Conservation (phyloP, 73 alveolate species). For the Uronychia binucleata region DNA sequence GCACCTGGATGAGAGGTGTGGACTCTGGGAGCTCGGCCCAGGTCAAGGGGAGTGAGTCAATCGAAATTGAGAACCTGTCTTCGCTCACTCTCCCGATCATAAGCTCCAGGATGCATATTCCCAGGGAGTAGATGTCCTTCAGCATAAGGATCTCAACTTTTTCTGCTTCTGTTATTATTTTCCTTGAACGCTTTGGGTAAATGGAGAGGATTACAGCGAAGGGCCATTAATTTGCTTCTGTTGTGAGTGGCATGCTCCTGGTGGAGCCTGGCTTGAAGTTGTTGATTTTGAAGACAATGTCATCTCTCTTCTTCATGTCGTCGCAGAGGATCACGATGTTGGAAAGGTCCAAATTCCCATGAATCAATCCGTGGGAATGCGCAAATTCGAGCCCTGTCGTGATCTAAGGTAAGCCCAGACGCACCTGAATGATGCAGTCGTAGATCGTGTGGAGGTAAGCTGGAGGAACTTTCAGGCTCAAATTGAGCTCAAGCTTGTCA, state of each 20-base stretch:
- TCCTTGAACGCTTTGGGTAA: slow-evolving; percentile 35
- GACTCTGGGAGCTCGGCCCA: slow-evolving; percentile 72
- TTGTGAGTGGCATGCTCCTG: slow-evolving; percentile 22
- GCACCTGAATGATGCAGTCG: slow-evolving; percentile 48
- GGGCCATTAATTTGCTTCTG: slow-evolving; percentile 62
- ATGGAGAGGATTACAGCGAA: background rate
- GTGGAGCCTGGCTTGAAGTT: slow-evolving; percentile 54
- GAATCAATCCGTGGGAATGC: slow-evolving; percentile 48
- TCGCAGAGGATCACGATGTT: slow-evolving; percentile 14
- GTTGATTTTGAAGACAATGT: slow-evolving; percentile 34
- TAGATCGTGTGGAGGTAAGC: slow-evolving; percentile 37
- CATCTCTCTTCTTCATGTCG: slow-evolving; percentile 28
- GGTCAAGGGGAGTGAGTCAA: slow-evolving; percentile 58
- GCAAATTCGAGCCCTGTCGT: slow-evolving; percentile 59
- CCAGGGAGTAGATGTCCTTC: slow-evolving; percentile 65
- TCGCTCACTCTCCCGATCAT: slow-evolving; percentile 65
- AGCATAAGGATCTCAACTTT: slow-evolving; percentile 54
- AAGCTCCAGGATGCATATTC: slow-evolving; percentile 56
- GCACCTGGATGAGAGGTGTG: slow-evolving; percentile 57
- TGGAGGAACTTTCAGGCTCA: slow-evolving; percentile 51
- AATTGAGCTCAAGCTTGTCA: slow-evolving; percentile 37
- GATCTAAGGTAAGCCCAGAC: background rate
- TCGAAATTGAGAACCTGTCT: slow-evolving; percentile 46
- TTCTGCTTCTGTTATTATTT: slow-evolving; percentile 23
- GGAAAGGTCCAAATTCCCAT: slow-evolving; percentile 51